Base-by-base conservation (phyloP, 495 filamentous ascomycete genomes). In the Xeromyces bisporus region DNA sequence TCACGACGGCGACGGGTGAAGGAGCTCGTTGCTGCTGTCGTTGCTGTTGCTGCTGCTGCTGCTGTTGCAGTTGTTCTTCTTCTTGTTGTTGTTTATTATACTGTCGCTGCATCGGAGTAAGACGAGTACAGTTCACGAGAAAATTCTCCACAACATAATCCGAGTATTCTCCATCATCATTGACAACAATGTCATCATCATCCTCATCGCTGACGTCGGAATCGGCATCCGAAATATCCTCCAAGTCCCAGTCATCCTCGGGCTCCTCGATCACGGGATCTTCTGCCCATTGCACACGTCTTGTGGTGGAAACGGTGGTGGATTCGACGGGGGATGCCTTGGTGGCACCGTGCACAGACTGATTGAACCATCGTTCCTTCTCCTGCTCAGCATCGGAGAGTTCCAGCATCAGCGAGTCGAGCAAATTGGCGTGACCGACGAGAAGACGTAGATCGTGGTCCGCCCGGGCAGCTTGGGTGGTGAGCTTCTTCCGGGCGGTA, bases 341-440 rank as follows among this genome's bases (percentile, higher is more conserved):
- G 35, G 53, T 39, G 43, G 80, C 82, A 44, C 77, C 78, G 50
- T 64, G 71, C 56, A 94, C 81, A 36, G 80, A 83, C 58, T 87
- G 75, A 71, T 94, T 85, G 75, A 94, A 96, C 91, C 91, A 96
- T 32, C 69, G 77, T 57, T 96, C 89, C 55, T 96, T 89, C 52
- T 96, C 85, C 37, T 73, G 70, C 64, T 97, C 91, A 47, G 91
- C 89, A 24, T 91, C 80, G 53, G 80, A 74, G 11, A 97, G 80
- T 50, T 93, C 85, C 37, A 93, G 64, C 89, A 94, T 96, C 42
- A 97, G 64, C 8, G 75, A 75, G 62, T 97, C 89, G 43, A 97
- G 80, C 9, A 97, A 75, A 67, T 97, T 97, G 67, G 89, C 89
- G 58, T 97, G 89, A 35, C 91, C 77, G 38, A 97, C 89, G 32